Base-by-base conservation (phyloP, 768 basidiomycete genomes). In the Termitomyces sp. region DNA sequence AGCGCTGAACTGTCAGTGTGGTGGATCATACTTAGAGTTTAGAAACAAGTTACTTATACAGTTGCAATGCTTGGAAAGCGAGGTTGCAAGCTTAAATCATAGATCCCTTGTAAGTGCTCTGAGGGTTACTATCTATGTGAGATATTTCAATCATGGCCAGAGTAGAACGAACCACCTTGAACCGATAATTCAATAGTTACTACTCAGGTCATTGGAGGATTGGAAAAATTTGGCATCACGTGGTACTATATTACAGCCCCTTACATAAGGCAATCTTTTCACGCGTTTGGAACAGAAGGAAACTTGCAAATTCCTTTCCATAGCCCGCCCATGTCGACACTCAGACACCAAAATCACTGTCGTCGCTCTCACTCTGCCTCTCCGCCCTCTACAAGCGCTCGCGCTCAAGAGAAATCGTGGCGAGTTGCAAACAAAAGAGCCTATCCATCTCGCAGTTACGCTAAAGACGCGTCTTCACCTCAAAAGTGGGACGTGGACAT, bases 281-380 rank as follows among this genome's bases (percentile, higher is more conserved):
- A 52, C 63, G 47, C 50, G 38, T 47, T 10, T 40, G 53, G 38
- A 43, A 25, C 25, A 25, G 25, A 25, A 25, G 11, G 11, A 31
- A 49, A 51, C 46, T 36, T 38, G 15, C 15, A 46, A 17, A 17
- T 34, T 52, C 32, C 25, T 50, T 38, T 15, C 43, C 56, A 31
- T 29, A 40, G 29, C 42, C 20, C 45, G 20, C n/a, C 42, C 29
- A 67, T 77, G 77, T 73, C 76, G 47, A 78, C 77, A 56, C 61
- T 71, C 47, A 70, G 71, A 59, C 63, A 69, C 50, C 65, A 70
- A 54, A 73, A 70, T 63, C 75, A 78, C 66, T 83, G 83, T 56
- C 79, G 80, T 43, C 73, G 85, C 67, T 86, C 86, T 29, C 83
- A 82, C 60, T 86, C 86, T 36, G 76, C 79, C 20, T 77, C 77